Base-by-base conservation (phyloP, 768 basidiomycete genomes). In the Cubamyces sp. region DNA sequence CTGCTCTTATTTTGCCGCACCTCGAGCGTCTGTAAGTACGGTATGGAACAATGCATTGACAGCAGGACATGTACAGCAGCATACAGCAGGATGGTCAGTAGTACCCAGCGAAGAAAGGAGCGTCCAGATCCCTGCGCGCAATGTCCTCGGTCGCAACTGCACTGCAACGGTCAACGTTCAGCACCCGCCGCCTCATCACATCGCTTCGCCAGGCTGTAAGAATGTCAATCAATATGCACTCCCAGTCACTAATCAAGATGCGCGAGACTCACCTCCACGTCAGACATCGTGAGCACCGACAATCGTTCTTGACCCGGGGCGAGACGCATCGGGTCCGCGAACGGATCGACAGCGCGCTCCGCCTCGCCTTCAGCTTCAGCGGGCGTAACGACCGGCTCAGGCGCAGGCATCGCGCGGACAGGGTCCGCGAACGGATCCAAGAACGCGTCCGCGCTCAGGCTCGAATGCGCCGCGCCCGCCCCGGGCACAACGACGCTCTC, bases 361-460 rank as follows among this genome's bases (percentile, higher is more conserved):
- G 21, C 23, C 46, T 8, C 46, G 23, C 21, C 18, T 15, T 43
- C 46, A 23, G 3, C 46, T 12, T 47, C 46, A 1, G 7, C 46
- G 9, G 34, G 34, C 5, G 34, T 11, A 34, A 34, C 34, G 9
- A 34, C 34, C 34, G 34, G 34, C 26, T 43, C 26, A 28, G 26
- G 28, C n/a, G 1, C 41, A 21, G 11, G 16, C 34, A 19, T 30
- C 15, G n/a, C 19, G 5, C 19, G 9, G 18, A 41, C 48, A 14
- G 57, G 57, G 40, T 58, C 57, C 57, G 25, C 40, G 16, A 58
- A 58, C 26, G 57, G 57, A 51, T 58, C 39, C 48, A 62, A 25
- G 16, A 53, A 16, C 43, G 55, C 55, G 26, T 62, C 61, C 55
- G 61, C 61, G 56, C 61, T 62, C 55, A 51, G 16, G 42, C 61